These are phyloP conservation scores for Corylus heterophylla DNA, from an alignment of 306 rosid species.

Conservation along the genomic window DNA sequence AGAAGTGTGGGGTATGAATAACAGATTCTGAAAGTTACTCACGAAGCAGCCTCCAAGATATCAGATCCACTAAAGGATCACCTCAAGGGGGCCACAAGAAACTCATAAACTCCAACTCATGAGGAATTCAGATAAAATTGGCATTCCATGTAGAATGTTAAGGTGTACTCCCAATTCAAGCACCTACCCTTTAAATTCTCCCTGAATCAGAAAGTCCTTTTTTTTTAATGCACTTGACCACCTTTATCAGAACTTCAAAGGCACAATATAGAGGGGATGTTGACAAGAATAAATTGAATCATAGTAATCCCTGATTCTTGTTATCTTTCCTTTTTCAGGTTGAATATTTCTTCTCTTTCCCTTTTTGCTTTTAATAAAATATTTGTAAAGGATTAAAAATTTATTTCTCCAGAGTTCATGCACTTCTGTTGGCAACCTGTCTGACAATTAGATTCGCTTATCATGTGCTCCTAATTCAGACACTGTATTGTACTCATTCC, in stretches of 20 bases:
- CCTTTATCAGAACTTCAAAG: background rate
- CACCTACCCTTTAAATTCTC: background rate
- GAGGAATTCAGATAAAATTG: background rate
- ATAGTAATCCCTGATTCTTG: background rate
- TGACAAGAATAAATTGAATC: background rate
- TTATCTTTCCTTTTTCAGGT: background rate
- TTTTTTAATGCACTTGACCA: background rate
- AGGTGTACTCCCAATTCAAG: background rate
- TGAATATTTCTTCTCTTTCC: background rate
- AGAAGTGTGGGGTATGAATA: background rate
- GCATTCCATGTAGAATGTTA: background rate
- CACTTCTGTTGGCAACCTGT: no score
- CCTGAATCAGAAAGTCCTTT: background rate
- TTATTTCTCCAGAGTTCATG: background rate
- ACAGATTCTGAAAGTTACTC: background rate
- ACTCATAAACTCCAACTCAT: background rate
- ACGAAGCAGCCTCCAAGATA: background rate
- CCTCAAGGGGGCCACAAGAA: background rate
- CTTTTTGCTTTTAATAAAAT: background rate
- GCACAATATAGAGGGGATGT: background rate
- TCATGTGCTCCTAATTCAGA: background rate
- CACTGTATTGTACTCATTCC: background rate
- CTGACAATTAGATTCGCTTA: background rate
- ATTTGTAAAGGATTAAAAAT: no score
- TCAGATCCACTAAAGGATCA: background rate